phyloP scores from a whole-genome alignment of 257 asterid species.

The Ocimum tenuiflorum region DNA sequence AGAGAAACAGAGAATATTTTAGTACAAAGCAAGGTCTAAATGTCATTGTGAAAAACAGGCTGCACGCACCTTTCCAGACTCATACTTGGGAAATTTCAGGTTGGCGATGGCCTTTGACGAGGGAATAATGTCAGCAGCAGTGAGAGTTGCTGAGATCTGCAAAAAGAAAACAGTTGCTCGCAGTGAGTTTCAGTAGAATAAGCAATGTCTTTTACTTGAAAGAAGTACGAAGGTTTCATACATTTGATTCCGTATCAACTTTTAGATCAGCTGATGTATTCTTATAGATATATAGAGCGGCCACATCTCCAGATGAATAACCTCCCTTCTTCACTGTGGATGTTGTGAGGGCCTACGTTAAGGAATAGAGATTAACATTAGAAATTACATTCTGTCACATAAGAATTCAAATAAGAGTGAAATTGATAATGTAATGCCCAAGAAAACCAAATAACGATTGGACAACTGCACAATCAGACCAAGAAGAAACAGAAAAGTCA shows the following conservation, averaged over 20 bases:
- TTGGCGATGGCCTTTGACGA: conserved; percentile 67
- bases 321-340: conserved; percentile 77
- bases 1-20: conserved; percentile 4
- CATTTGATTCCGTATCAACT: conserved; percentile 87
- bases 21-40: background rate
- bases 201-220: background rate
- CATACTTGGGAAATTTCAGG: conserved; percentile 60
- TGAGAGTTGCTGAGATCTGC: conserved; percentile 60
- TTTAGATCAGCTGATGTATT: conserved; percentile 53
- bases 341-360: conserved; percentile 67
- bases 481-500: background rate
- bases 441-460: too few relatives aligned
- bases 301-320: conserved; percentile 74
- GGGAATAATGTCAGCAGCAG: conserved; percentile 46
- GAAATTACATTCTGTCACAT: background rate
- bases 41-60: background rate
- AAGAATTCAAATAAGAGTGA: conserved; percentile 1
- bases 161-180: conserved; percentile 7
- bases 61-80: conserved; percentile 63
- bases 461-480: background rate
- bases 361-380: background rate
- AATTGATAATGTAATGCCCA: background rate
- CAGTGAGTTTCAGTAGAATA: background rate
- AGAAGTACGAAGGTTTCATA: conserved; percentile 24
- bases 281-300: conserved; percentile 56